Evolutionary conservation across 345 rosid genomes (phyloP), one percentile per base, ranked within the genome.

Genomic region (Citrus inodora): DNA sequence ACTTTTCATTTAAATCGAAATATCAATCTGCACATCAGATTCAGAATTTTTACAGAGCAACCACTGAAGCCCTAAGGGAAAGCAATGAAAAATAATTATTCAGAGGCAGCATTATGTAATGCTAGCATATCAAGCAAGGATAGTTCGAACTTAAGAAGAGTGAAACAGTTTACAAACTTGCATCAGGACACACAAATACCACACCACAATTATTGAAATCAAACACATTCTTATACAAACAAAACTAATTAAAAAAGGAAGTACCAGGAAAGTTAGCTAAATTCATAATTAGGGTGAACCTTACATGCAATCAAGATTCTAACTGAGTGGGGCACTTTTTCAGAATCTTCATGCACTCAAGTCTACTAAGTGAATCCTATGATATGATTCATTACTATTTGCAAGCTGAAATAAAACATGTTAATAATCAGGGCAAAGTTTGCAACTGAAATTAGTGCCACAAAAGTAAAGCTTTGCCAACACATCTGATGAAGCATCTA

Each of bases 271-370:
- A 32, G 21, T 13, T 58, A 56, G 19, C 3, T 28, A 37, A 65
- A 19, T 76, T 68, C 71, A 5, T 68, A 42, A 68, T 40, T 24
- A 25, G 72, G 14, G 22, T 70, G 35, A 60, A 30, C 28, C 42
- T 70, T 48, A 48, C 42, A 40, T 60, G 66, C 64, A 59, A 71
- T 37, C 40, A 65, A 21, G 32, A 71, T 53, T 64, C 65, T 64
- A 71, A 63, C 62, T 30, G 14, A 17, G 61, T 22, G 51, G n/a
- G 55, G 63, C 55, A 24, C 53, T 40, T 42, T 40, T 60, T 59
- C 63, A 60, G n/a, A 68, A 46, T 48, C 68, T 72, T 59, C 28
- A 24, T 73, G 75, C 74, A 53, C 75, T 66, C 1, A 65, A n/a
- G 32, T 55, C 17, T 38, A 66, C 67, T 35, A n/a, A 17, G 60